Conservation (phyloP, 2,329 filamentous ascomycete genomes). For the Alternaria panax region DNA sequence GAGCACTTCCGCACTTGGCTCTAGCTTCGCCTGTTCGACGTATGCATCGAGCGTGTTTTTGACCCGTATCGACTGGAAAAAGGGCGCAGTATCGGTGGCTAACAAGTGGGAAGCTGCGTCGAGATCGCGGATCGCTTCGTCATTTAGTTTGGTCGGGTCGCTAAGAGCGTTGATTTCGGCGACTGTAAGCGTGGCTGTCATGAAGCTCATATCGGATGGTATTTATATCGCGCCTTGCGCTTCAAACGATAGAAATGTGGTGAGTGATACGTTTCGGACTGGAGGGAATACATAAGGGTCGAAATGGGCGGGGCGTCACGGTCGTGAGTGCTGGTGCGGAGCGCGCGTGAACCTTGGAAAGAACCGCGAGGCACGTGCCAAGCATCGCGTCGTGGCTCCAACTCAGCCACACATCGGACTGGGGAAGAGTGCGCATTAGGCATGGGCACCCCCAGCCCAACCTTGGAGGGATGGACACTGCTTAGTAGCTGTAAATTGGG, state of each 20-base stretch:
- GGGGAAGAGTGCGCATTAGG: not conserved
- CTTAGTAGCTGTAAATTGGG: not conserved
- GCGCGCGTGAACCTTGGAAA: conserved; percentile 23
- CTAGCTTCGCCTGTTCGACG: conserved; percentile 25
- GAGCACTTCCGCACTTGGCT: conserved; percentile 33
- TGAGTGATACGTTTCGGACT: conserved; percentile 12
- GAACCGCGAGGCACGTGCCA: conserved; percentile 17
- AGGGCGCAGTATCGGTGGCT: not conserved
- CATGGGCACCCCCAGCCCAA: not conserved
- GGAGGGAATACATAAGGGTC: conserved; percentile 28
- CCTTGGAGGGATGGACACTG: no score
- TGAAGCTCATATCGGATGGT: conserved; percentile 36
- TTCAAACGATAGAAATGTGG: conserved; percentile 19
- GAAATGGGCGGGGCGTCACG: conserved; percentile 23
- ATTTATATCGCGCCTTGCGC: conserved; percentile 28
- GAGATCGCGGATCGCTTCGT: conserved; percentile 22
- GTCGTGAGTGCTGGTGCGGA: conserved; percentile 20
- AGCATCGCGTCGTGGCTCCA: conserved; percentile 7
- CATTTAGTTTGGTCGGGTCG: conserved; percentile 26
- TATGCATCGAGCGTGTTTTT: conserved; percentile 45
- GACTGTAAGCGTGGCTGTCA: conserved; percentile 31
- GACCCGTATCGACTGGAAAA: conserved; percentile 28
- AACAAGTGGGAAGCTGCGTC: conserved; percentile 7
- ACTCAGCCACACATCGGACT: not conserved
- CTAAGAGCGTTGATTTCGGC: conserved; percentile 35